Percentiles rank a stretch among this genome's conserved stretches.
Conservation (phyloP, 1,284 basidiomycete genomes). For the Boletellus sp. region DNA sequence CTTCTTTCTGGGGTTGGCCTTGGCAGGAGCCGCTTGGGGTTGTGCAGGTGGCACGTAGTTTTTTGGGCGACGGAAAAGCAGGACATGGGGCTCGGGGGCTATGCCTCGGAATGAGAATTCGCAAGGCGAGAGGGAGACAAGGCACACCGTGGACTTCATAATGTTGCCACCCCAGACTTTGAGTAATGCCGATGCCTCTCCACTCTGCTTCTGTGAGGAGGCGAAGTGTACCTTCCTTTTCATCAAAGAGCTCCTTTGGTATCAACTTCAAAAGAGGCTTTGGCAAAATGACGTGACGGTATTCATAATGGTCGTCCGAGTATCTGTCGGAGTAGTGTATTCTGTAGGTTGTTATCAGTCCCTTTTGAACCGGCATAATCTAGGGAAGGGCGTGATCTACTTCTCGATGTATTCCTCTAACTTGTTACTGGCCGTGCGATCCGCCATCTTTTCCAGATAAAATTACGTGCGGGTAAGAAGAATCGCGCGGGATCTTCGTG, state of each 20-base stretch:
- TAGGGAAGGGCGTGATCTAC: slow-evolving; percentile 33
- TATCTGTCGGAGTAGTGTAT: slow-evolving; percentile 85
- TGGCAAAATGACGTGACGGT: slow-evolving; percentile 89
- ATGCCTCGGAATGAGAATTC: slow-evolving; percentile 12
- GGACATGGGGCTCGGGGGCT: slow-evolving; percentile 86
- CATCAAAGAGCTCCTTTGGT: slow-evolving; percentile 78
- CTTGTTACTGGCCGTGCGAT: slow-evolving; percentile 39
- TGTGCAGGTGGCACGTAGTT: slow-evolving; percentile 55
- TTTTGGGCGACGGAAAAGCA: slow-evolving; percentile 74
- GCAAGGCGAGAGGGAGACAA: not conserved
- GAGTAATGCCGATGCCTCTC: slow-evolving; percentile 94
- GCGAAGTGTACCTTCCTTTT: slow-evolving; percentile 79
- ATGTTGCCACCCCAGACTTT: slow-evolving; percentile 95
- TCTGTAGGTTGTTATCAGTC: slow-evolving; percentile 37
- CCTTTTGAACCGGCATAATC: slow-evolving; percentile 7
- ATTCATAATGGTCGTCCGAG: slow-evolving; percentile 79
- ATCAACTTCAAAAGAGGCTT: slow-evolving; percentile 85
- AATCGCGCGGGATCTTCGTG: not conserved
- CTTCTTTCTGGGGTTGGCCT: slow-evolving; percentile 39
- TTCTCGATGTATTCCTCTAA: slow-evolving; percentile 69
- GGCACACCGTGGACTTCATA: slow-evolving; percentile 91
- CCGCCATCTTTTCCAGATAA: slow-evolving; percentile 24
- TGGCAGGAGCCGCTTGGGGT: slow-evolving; percentile 29
- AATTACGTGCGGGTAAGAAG: slow-evolving; percentile 12
- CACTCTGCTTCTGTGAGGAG: slow-evolving; percentile 87